Evolutionary conservation across 2,329 filamentous ascomycete genomes (phyloP), one percentile per base, ranked within the genome.

Genomic region (Seiridium unicorne): DNA sequence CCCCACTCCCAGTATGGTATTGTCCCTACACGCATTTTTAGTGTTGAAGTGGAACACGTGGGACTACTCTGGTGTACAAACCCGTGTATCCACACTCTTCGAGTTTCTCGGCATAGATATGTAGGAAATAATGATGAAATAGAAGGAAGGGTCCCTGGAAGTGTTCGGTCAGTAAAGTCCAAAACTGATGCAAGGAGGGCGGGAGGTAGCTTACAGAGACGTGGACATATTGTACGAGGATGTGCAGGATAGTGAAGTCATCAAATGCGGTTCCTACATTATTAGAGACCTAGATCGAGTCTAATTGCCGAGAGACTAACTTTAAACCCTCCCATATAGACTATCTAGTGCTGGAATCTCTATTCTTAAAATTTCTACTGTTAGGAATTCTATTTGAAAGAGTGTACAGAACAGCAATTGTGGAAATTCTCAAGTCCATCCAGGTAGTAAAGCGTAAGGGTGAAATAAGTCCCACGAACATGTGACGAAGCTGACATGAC

Each of bases 1-100:
- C 72, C 71, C 79, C 77, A 81, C 62, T 76, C 71, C 72, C 74
- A 76, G 66, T 77, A 77, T 2, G 64, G 63, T 11, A 63, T 57
- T 5, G 58, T 60, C 3, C 65, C 59, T 48, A n/a, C 36, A 7
- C 11, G 26, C 34, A 18, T 40, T 3, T 26, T 31, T 13, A 42
- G 38, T 3, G 8, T n/a, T 34, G 6, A 5, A 51, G 5, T 7
- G 10, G 46, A 49, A 9, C 26, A 51, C 18, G 5, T 34, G 70
- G 67, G 63, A 26, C 18, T 26, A 26, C 18, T 26, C 64, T 68
- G 59, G 68, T 68, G 46, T 69, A 67, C 7, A 66, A 55, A 32
- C 73, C 73, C 6, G 63, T 69, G 60, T 74, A 77, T 3, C 73
- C 74, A 59, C 74, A 77, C 51, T 70, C 64, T 35, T 69, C 67